phyloP scores from a whole-genome alignment of 2,329 filamentous ascomycete genomes.

The Stenocarpella maydis region DNA sequence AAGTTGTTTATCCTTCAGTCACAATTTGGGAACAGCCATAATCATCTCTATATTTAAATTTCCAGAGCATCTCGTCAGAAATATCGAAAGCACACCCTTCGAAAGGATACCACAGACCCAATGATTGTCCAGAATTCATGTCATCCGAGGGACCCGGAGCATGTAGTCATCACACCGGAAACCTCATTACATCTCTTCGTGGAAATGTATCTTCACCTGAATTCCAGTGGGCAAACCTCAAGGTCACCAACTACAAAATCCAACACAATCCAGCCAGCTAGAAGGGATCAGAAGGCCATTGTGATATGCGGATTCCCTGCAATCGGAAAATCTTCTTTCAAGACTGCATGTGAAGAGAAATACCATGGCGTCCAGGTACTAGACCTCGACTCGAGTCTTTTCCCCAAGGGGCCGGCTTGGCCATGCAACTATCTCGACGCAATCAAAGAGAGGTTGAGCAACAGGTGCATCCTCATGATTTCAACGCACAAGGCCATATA shows the following conservation, averaged over 20 bases:
- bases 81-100: neutral
- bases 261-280: neutral
- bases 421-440: neutral
- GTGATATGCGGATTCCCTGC: conserved; percentile 13
- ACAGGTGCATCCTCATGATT: neutral
- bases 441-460: neutral
- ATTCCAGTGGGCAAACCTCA: neutral
- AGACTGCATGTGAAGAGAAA: neutral
- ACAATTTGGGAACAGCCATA: neutral
- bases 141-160: neutral
- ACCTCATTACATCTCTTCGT: neutral
- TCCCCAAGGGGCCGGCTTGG: neutral
- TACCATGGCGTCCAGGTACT: neutral
- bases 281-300: neutral
- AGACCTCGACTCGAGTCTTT: conserved; percentile 4
- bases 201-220: neutral
- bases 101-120: neutral
- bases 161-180: neutral
- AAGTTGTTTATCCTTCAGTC: neutral
- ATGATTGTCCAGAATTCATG: neutral
- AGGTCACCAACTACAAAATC: neutral
- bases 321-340: conserved; percentile 12
- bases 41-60: neutral
- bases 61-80: no score
- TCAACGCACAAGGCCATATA: neutral